phyloP scores from a whole-genome alignment of 2,329 filamentous ascomycete genomes.

The Pyrenophora graminea region DNA sequence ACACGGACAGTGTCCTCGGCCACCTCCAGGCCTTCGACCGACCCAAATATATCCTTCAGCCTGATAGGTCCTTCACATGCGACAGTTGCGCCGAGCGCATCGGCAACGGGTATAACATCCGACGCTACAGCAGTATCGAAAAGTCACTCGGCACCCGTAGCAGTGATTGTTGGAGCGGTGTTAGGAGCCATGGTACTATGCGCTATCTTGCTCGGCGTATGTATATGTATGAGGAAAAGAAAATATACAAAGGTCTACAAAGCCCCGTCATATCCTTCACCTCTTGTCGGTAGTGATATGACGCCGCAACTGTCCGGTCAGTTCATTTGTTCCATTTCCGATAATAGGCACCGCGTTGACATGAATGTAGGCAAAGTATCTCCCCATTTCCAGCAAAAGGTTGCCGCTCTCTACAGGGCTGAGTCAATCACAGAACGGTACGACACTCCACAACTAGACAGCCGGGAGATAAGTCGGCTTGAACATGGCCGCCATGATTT shows the following conservation, averaged over 20 bases:
- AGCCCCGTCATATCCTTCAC: slow-evolving; percentile 29
- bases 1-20: neutral
- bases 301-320: slow-evolving; percentile 17
- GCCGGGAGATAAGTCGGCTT: slow-evolving; percentile 5
- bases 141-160: slow-evolving; percentile 10
- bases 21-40: neutral
- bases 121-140: neutral
- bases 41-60: neutral
- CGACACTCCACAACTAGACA: slow-evolving; percentile 11
- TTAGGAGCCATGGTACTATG: slow-evolving; percentile 26
- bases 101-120: slow-evolving; percentile 1
- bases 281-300: slow-evolving; percentile 31
- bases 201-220: slow-evolving; percentile 7
- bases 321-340: neutral
- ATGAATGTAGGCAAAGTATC: neutral
- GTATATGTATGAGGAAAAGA: slow-evolving; percentile 18
- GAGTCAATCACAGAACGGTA: slow-evolving; percentile 14
- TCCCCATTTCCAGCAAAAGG: neutral
- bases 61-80: neutral
- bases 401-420: neutral
- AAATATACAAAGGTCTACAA: slow-evolving; percentile 24
- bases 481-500: neutral
- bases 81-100: slow-evolving; percentile 5
- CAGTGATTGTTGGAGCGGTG: slow-evolving; percentile 29
- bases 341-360: neutral